These are phyloP conservation scores for Hemerocallis citrina DNA, from an alignment of 106 monocot species.

Conservation along the genomic window DNA sequence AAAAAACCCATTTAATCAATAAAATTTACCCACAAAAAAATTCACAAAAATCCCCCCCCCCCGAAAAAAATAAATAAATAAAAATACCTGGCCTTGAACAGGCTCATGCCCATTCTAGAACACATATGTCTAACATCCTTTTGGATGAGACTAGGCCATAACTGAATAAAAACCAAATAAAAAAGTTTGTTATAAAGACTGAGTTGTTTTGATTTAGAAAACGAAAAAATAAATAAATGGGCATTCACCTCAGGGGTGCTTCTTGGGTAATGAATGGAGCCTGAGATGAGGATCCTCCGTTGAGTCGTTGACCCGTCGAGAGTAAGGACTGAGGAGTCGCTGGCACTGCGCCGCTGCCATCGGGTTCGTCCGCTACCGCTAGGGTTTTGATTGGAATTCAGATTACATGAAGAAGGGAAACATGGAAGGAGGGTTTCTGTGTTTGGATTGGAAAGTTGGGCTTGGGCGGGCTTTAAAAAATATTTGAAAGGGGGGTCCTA, in stretches of 20 bases:
- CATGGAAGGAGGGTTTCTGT: too few relatives aligned
- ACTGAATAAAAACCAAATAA: constrained; percentile 12
- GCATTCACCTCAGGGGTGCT: constrained; percentile 31
- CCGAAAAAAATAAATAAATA: not conserved
- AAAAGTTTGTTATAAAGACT: not conserved
- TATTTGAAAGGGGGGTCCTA: too few relatives aligned
- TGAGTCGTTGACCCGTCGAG: constrained; percentile 38
- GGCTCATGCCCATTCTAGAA: constrained; percentile 73
- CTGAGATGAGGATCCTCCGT: constrained; percentile 29
- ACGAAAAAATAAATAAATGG: not conserved
- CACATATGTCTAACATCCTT: constrained; percentile 60
- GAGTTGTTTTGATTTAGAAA: not conserved
- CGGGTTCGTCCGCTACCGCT: too few relatives aligned
- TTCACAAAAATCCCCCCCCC: too few relatives aligned
- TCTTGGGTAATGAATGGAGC: constrained; percentile 46
- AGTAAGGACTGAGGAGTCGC: too few relatives aligned
- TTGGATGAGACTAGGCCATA: constrained; percentile 55
- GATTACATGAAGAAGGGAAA: too few relatives aligned
- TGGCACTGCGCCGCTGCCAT: too few relatives aligned
- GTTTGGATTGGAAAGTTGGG: too few relatives aligned
- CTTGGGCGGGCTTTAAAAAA: too few relatives aligned
- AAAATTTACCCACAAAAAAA: too few relatives aligned
- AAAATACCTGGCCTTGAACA: constrained; percentile 20
- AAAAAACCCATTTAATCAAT: not conserved
- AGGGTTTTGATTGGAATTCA: too few relatives aligned